phyloP scores from a whole-genome alignment of 2,329 filamentous ascomycete genomes.

The Alternaria burnsii region DNA sequence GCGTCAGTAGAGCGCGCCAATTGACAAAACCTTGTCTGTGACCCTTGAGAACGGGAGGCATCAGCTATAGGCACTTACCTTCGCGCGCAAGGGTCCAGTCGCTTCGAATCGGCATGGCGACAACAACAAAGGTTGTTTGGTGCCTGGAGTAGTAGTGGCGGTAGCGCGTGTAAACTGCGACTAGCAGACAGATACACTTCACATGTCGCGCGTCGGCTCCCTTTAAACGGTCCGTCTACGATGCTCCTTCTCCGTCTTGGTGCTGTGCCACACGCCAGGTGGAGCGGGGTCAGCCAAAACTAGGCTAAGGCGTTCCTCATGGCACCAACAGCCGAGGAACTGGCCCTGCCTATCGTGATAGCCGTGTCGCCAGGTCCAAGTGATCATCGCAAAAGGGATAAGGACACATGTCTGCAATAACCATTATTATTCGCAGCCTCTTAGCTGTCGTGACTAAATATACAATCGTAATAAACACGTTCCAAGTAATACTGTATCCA shows the following conservation, averaged over 20 bases:
- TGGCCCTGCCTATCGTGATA: neutral
- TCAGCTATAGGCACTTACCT: conserved; percentile 34
- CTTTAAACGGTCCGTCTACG: conserved; percentile 9
- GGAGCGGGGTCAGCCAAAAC: conserved; percentile 4
- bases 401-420: neutral
- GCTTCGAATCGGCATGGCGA: conserved; percentile 49
- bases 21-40: neutral
- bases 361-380: neutral
- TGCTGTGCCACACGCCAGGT: conserved; percentile 1
- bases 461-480: conserved; percentile 4
- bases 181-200: neutral
- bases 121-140: neutral
- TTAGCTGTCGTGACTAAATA: neutral
- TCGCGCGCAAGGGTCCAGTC: conserved; percentile 51
- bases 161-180: neutral
- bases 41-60: neutral
- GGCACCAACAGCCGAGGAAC: conserved; percentile 8
- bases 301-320: conserved; percentile 3
- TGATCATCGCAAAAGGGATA: neutral
- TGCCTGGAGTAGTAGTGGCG: neutral
- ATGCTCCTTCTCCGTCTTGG: neutral
- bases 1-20: conserved; percentile 1
- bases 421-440: neutral
- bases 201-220: neutral
- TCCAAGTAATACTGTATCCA: conserved; percentile 3